Conservation (phyloP, 2,329 filamentous ascomycete genomes). For the Aspergillus eucalypticola region DNA sequence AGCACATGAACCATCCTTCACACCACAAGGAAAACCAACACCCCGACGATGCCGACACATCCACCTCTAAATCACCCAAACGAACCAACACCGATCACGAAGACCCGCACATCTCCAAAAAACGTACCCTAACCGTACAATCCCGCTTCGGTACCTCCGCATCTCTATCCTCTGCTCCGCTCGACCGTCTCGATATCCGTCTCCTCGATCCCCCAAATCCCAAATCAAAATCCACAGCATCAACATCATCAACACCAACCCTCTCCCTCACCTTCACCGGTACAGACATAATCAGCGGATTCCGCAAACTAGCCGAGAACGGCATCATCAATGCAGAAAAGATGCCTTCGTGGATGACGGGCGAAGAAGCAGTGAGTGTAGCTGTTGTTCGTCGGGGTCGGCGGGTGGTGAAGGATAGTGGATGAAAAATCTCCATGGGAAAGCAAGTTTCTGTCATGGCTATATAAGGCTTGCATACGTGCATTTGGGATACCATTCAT, state of each 20-base stretch:
- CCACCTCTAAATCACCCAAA: not conserved
- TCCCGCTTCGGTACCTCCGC: conserved; percentile 70
- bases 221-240: conserved; percentile 6
- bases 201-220: conserved; percentile 45
- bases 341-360: conserved; percentile 91
- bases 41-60: conserved; percentile 8
- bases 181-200: conserved; percentile 53
- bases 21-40: conserved; percentile 17
- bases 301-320: conserved; percentile 74
- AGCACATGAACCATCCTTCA: conserved; percentile 25
- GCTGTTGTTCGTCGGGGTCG: conserved; percentile 66
- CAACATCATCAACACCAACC: conserved; percentile 21
- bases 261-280: conserved; percentile 68
- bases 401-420: conserved; percentile 23
- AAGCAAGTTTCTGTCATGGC: too few species aligned
- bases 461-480: not conserved
- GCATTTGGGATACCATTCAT: not conserved
- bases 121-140: conserved; percentile 61
- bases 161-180: conserved; percentile 29
- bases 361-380: conserved; percentile 76
- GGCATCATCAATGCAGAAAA: conserved; percentile 70
- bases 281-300: conserved; percentile 75
- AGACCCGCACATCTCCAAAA: conserved; percentile 51
- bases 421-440: conserved; percentile 9
- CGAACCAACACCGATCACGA: not conserved